Conservation (phyloP, 2,329 filamentous ascomycete genomes). For the Nemania bipapillata region DNA sequence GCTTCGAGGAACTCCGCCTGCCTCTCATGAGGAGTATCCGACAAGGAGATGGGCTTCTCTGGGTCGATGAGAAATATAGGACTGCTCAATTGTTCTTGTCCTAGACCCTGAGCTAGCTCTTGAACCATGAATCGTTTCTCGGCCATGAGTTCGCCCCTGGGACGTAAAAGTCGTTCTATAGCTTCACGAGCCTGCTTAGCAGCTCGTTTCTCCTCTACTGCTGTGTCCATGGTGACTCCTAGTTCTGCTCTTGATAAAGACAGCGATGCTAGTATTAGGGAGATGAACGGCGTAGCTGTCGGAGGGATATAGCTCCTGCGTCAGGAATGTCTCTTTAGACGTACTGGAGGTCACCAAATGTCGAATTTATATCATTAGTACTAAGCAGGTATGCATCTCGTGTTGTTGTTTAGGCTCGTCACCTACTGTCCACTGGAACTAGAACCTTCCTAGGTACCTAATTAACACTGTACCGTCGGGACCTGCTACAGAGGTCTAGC, state of each 20-base stretch:
- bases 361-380: too few relatives aligned
- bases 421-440: too few relatives aligned
- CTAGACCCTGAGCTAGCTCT: slow-evolving; percentile 62
- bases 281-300: background rate
- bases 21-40: slow-evolving; percentile 58
- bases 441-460: too few relatives aligned
- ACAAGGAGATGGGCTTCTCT: slow-evolving; percentile 51
- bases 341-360: background rate
- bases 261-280: background rate
- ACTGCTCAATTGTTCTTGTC: slow-evolving; percentile 56
- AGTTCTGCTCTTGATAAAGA: background rate
- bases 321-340: background rate
- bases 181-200: slow-evolving; percentile 55
- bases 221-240: slow-evolving; percentile 39
- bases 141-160: slow-evolving; percentile 66
- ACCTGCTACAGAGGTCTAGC: too few relatives aligned
- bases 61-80: slow-evolving; percentile 63
- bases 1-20: slow-evolving; percentile 67
- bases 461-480: too few relatives aligned
- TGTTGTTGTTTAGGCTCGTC: too few relatives aligned
- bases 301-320: background rate
- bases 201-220: slow-evolving; percentile 49
- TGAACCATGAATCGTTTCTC: slow-evolving; percentile 66
- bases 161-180: slow-evolving; percentile 65
- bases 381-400: too few relatives aligned